phyloP scores from a whole-genome alignment of 2,329 filamentous ascomycete species.

The Fusarium sp. region DNA sequence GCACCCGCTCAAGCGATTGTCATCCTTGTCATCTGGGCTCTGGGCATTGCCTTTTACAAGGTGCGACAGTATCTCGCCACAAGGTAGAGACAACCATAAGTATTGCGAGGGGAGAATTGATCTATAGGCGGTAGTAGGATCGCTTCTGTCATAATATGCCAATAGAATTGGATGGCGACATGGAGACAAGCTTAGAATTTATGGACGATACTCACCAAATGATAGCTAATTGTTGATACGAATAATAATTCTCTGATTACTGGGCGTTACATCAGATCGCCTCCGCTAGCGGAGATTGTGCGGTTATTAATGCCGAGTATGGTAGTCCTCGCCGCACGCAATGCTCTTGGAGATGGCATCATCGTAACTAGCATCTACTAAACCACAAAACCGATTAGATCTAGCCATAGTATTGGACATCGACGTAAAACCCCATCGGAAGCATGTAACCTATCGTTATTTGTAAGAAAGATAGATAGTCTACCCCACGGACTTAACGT shows the following conservation, averaged over 20 bases:
- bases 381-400: neutral
- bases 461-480: neutral
- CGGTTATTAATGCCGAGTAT: neutral
- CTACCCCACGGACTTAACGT: neutral
- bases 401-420: neutral
- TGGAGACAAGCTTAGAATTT: fast-evolving
- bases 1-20: conserved; percentile 64
- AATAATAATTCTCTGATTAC: neutral
- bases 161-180: neutral
- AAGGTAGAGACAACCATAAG: neutral
- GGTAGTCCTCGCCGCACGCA: neutral
- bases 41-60: conserved; percentile 59
- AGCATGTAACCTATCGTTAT: neutral
- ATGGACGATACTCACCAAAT: no score
- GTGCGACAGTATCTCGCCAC: conserved; percentile 11
- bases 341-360: neutral
- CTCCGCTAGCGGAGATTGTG: neutral
- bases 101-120: neutral
- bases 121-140: no score
- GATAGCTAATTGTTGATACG: neutral
- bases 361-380: neutral
- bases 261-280: neutral
- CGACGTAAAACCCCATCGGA: fast-evolving
- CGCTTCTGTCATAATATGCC: no score
- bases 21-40: conserved; percentile 61